These are phyloP conservation scores for Candida pseudoviswanathii DNA, from an alignment of 1,139 yeast genomes.

Conservation along the genomic window DNA sequence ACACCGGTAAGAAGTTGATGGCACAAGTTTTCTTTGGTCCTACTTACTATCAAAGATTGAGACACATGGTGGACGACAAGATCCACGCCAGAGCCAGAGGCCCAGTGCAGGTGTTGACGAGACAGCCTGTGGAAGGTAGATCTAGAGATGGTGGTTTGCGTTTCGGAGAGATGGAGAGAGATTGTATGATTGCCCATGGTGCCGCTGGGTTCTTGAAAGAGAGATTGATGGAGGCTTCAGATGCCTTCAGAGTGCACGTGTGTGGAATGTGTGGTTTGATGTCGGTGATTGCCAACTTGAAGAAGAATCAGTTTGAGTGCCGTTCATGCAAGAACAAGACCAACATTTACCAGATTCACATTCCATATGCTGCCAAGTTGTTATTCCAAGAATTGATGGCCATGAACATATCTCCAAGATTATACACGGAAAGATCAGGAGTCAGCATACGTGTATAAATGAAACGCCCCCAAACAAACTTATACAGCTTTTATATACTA, in stretches of 20 bases:
- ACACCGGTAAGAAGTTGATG: slow-evolving; percentile 95
- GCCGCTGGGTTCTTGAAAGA: slow-evolving; percentile 98
- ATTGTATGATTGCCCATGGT: slow-evolving; percentile 99
- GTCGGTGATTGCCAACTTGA: slow-evolving; percentile 95
- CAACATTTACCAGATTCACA: slow-evolving; percentile 94
- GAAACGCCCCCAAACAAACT: background rate
- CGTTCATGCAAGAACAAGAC: slow-evolving; percentile 98
- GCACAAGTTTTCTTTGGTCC: slow-evolving; percentile 99
- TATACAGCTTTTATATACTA: slow-evolving; percentile 1
- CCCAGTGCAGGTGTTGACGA: slow-evolving; percentile 95
- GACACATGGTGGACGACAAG: slow-evolving; percentile 99
- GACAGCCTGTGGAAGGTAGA: slow-evolving; percentile 99
- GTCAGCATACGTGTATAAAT: slow-evolving; percentile 40
- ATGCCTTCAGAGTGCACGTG: slow-evolving; percentile 96
- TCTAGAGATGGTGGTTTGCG: slow-evolving; percentile 99
- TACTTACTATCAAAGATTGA: slow-evolving; percentile 94
- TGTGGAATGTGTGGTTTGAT: slow-evolving; percentile 98
- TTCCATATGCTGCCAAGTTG: slow-evolving; percentile 96
- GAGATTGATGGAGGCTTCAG: slow-evolving; percentile 98
- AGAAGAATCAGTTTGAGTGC: slow-evolving; percentile 97
- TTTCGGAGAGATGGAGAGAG: slow-evolving; percentile 99
- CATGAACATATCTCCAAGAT: slow-evolving; percentile 91
- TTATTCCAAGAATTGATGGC: slow-evolving; percentile 98
- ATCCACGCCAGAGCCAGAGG: slow-evolving; percentile 99
- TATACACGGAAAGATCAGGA: slow-evolving; percentile 68